Conservation (phyloP, 148 eudicot species). For the Rheum nobile region DNA sequence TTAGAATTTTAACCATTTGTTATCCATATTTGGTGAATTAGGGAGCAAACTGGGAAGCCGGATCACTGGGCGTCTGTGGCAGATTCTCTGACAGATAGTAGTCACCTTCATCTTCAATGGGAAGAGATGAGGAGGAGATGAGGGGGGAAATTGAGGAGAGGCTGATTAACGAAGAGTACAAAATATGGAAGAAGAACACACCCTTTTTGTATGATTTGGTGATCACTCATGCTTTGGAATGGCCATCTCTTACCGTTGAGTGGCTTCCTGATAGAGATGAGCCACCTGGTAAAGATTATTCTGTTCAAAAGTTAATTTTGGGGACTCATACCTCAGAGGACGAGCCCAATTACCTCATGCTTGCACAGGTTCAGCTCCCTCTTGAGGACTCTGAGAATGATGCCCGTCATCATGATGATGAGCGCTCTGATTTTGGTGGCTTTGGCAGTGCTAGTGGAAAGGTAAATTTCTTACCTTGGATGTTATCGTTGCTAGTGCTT, state of each 20-base stretch:
- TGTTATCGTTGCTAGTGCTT: background rate
- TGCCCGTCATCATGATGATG: conserved; percentile 62
- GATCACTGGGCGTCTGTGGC: background rate
- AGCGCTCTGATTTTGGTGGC: conserved; percentile 54
- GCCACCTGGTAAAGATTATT: conserved; percentile 82
- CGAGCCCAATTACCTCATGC: conserved; percentile 78
- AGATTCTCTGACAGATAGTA: background rate
- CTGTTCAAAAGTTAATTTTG: conserved; percentile 78
- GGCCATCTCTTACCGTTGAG: conserved; percentile 95
- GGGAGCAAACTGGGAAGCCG: background rate
- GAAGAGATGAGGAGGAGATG: conserved; percentile 71
- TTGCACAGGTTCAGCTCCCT: conserved; percentile 88
- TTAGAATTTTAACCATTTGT: background rate
- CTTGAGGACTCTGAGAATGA: conserved; percentile 71
- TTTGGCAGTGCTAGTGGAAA: conserved; percentile 71
- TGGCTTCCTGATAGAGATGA: conserved; percentile 77
- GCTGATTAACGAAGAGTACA: conserved; percentile 74
- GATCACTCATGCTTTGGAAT: conserved; percentile 74
- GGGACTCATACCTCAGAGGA: conserved; percentile 83
- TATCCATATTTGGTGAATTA: background rate
- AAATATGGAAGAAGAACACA: conserved; percentile 86
- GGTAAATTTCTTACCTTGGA: conserved; percentile 24
- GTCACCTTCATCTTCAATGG: conserved; percentile 28
- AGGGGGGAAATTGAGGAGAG: conserved; percentile 79
- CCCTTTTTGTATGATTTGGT: conserved; percentile 80